Base-by-base conservation (phyloP, 768 basidiomycete genomes). In the Mycena alexandri region DNA sequence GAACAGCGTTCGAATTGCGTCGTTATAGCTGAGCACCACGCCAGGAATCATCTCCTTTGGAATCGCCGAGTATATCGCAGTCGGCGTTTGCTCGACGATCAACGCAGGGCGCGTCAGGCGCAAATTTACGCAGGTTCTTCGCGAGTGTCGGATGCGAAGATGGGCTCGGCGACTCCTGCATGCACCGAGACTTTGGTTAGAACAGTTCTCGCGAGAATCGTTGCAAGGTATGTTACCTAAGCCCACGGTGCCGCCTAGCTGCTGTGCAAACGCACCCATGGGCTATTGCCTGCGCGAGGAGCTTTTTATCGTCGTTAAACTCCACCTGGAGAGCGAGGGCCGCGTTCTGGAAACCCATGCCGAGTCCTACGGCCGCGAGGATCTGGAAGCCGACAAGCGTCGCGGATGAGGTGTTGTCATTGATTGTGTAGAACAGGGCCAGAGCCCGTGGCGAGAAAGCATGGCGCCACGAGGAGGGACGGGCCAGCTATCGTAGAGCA, bases 281-380 rank as follows among this genome's bases (percentile, higher is more conserved):
- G n/a, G 62, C 51, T 1, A 69, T 68, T n/a, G 69, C 69, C 59
- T 68, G 69, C 12, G 38, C 52, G 19, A 72, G 59, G 14, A 68
- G 51, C 10, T 21, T 24, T 5, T 59, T 59, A 24, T 10, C n/a
- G 25, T 51, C 38, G 16, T 46, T 36, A 57, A 70, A 70, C 36
- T 70, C 69, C 38, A 65, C 68, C 55, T 71, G 70, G 5, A 72
- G 67, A 19, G 72, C 72, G 36, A 73, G 22, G 22, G 71, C 22
- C 2, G 61, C 21, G 59, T 73, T 73, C 50, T 73, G 72, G 63
- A 71, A 68, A 29, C 63, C 63, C 58, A 70, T 38, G 12, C 71
- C 71, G 11, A 60, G 66, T 48, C 70, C 70, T 13, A 69, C 38
- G 25, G 59, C 71, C 11, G 56, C 58, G 42, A 71, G 43, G 46